Base-by-base conservation (phyloP, 768 basidiomycete species). In the Filobasidium floriforme region DNA sequence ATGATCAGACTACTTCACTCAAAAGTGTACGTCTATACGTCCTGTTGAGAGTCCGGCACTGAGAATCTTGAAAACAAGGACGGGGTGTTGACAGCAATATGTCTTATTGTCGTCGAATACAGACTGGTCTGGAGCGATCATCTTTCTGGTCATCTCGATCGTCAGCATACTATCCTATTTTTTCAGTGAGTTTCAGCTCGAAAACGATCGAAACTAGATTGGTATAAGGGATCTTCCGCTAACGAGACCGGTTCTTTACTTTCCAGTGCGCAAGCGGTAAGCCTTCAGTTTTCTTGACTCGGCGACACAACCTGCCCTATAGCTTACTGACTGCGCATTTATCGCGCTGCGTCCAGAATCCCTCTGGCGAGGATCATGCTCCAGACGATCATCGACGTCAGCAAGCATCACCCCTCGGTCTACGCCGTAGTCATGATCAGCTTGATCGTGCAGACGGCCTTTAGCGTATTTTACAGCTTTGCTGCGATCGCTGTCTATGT, bases 391-490 rank as follows among this genome's bases (percentile, higher is more conserved):
- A 89, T 91, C 82, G 89, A 91, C 70, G 83, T 91, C 24, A 84
- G 88, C 49, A 90, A 90, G 72, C 88, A 90, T 73, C 89, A 91
- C 75, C 84, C 82, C 63, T 85, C 85, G 61, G 89, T 92, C 24
- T 91, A 88, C 73, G 80, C 84, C n/a, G 88, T 90, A 14, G 87
- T 86, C 0, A 85, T 91, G 70, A 71, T 81, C 49, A 85, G 88
- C 2, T 80, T 91, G n/a, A 71, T 89, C 59, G 59, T 89, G 1
- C 88, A 91, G 72, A 85, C 89, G 1, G 85, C 83, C 1, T 74
- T 89, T 54, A 85, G 85, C 51, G 85, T 89, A 84, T 90, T 87
- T 87, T 90, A 85, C 74, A 84, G 86, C 1, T 91, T 90, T 77
- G 86, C 88, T 7, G 81, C 82, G 7, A 86, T 89, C 62, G 89